Base-by-base conservation (phyloP, 495 filamentous ascomycete species). In the Poronia punctata region DNA sequence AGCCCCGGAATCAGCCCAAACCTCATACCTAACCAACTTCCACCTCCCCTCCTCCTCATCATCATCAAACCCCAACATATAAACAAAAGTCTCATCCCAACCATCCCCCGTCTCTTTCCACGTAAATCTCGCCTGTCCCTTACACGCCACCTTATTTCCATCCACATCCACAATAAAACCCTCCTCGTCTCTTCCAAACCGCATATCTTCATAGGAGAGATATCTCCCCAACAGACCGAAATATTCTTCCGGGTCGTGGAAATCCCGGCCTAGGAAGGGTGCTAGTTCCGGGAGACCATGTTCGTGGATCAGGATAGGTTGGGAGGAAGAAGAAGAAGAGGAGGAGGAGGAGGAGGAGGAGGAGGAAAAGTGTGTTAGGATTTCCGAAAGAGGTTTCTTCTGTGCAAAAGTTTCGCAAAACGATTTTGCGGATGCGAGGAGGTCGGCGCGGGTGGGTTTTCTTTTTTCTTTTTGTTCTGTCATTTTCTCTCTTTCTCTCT, bases 1-100 rank as follows among this genome's bases (percentile, higher is more conserved):
- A 19, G 78, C 78, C 8, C 78, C 79, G 3, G 75, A 74, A 66
- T 83, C 79, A 19, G 75, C 79, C 79, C 79, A 83, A 24, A 82
- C 62, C 43, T 71, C 62, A 59, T 78, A 83, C 41, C 61, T 65
- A 16, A 43, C 45, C 8, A 81, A 61, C 50, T 66, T 74, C 11
- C 60, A 33, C 35, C 40, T 35, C 7, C 53, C n/a, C n/a, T n/a
- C n/a, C n/a, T n/a, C n/a, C n/a, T n/a, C n/a, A n/a, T n/a, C n/a
- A n/a, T n/a, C 54, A 15, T 68, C 71, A 42, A 80, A 62, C 28
- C 37, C 58, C 23, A 83, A 48, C 22, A 70, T 59, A 55, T 82
- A 83, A 8, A 60, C 53, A 53, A 83, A 80, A 1, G 60, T 61
- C 57, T 83, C 79, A 35, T 74, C 60, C 79, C 79, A 82, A 25